These are phyloP conservation scores for Trichoderma semiorbis DNA, from an alignment of 2,329 filamentous ascomycete species.

Conservation along the genomic window DNA sequence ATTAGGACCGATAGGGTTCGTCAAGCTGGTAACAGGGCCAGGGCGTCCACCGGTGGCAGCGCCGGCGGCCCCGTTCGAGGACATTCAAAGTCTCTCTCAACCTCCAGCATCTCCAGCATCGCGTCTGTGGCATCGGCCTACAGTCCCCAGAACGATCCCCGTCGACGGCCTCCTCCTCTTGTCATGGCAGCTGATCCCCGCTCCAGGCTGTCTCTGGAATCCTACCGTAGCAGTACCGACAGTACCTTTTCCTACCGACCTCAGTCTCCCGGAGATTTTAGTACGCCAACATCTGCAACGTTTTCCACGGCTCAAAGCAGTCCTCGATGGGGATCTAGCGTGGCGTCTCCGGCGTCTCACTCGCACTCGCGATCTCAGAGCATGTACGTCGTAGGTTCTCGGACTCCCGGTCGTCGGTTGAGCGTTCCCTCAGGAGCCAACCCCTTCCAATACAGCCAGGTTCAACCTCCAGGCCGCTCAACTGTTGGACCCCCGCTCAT, in stretches of 20 bases:
- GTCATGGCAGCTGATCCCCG: constrained; percentile 76
- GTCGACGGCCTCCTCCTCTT: constrained; percentile 74
- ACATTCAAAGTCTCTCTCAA: constrained; percentile 80
- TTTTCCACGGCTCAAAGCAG: constrained; percentile 76
- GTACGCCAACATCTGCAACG: constrained; percentile 79
- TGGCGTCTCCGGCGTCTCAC: constrained; percentile 67
- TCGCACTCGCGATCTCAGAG: constrained; percentile 67
- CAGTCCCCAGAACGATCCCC: constrained; percentile 61
- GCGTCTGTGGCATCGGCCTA: constrained; percentile 64
- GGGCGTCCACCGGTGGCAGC: constrained; percentile 74
- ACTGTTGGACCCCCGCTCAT: constrained; percentile 51
- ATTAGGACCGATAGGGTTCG: constrained; percentile 83
- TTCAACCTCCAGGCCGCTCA: constrained; percentile 52
- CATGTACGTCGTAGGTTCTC: constrained; percentile 63
- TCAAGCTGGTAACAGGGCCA: constrained; percentile 66
- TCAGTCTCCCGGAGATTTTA: constrained; percentile 69
- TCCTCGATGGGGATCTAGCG: constrained; percentile 65
- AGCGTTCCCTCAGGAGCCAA: constrained; percentile 76
- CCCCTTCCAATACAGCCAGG: constrained; percentile 67
- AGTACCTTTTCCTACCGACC: constrained; percentile 61
- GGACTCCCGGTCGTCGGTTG: constrained; percentile 68
- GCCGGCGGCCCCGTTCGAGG: constrained; percentile 68
- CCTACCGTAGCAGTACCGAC: constrained; percentile 62
- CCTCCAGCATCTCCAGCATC: constrained; percentile 79
- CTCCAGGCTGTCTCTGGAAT: constrained; percentile 64